Base-by-base conservation (phyloP, 371 early-diverging fungal species). In the Mortierella sp. region DNA sequence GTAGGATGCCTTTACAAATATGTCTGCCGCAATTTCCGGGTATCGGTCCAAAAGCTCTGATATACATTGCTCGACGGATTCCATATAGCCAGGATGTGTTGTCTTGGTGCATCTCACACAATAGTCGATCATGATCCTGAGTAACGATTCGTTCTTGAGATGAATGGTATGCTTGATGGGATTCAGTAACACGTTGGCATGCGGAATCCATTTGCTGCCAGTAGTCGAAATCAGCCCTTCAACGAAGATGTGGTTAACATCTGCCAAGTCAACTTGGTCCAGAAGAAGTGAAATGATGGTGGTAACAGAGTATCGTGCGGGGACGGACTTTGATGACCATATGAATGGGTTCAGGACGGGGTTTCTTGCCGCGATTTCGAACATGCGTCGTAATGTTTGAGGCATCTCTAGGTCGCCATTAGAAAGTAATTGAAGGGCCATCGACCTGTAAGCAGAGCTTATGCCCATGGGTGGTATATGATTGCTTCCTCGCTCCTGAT, bases 11-110 rank as follows among this genome's bases (percentile, higher is more conserved):
- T 29, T 60, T 37, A 59, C 60, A 53, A 68, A 74, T 64, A 74
- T 52, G n/a, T 64, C 47, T 17, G 24, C 57, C 24, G 68, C 39
- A 12, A 74, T 39, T 13, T 37, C 54, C 3, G 76, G 65, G 29
- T 68, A 68, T 3, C 57, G 53, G 2, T 57, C 60, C 2, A 68
- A 50, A 27, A 74, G 60, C 45, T 74, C 64, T 14, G 60, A 40
- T 41, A 74, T 27, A 48, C 76, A 74, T n/a, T 74, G 68, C 7
- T 68, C 46, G 0, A 55, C 64, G 2, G 76, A 68, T 60, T 60
- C 48, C 22, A 74, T 19, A 27, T 74, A 74, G 22, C 64, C 68
- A 1, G 76, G 76, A 22, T 74, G 76, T 17, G 55, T 50, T 21
- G 56, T 46, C 39, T 68, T 74, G 39, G 76, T 64, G 29, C 68